Base-by-base conservation (phyloP, 108 stramenopile species). In the Epipyxis sp. region DNA sequence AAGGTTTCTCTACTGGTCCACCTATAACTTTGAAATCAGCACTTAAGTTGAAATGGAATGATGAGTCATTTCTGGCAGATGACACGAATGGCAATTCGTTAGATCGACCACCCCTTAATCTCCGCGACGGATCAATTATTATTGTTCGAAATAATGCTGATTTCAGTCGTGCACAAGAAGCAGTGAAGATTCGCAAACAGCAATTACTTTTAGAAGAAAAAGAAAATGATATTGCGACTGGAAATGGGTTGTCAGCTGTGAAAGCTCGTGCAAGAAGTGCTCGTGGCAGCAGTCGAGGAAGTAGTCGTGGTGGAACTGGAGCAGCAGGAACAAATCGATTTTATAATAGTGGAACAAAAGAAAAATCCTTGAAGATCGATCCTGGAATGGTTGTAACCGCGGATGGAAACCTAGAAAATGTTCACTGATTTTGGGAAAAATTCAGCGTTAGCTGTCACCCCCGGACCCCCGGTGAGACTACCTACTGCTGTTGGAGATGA, bases 41-140 rank as follows among this genome's bases (percentile, higher is more conserved):
- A 3, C 35, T 74, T 27, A 74, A 74, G 25, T 39, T 74, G 13
- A 74, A 74, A 57, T 74, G 71, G 71, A 74, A 74, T 37, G 71
- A 74, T 34, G 10, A 29, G n/a, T 35, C 35, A 10, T 3, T 37
- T 10, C 10, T 54, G 25, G 46, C 71, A 57, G 41, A 37, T 20
- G 20, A 37, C 40, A 6, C 71, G 3, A 16, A 3, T 29, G 10
- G 25, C 30, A 10, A 16, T 32, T 32, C 61, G 61, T 13, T 74
- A 42, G 71, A 74, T 42, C 37, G 43, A 37, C 16, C 13, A 3
- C 71, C 71, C 3, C 42, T 74, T 10, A 35, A 6, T 27, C 71
- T 74, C 6, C 71, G 71, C 3, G 71, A 74, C 25, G 71, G 71
- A 35, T 74, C 71, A 6, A 6, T 74, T 42, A 6, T 74, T 27